Evolutionary conservation across 306 rosid species (phyloP), one percentile per base, ranked within the genome.

Genomic region (Trifolium subterraneum): DNA sequence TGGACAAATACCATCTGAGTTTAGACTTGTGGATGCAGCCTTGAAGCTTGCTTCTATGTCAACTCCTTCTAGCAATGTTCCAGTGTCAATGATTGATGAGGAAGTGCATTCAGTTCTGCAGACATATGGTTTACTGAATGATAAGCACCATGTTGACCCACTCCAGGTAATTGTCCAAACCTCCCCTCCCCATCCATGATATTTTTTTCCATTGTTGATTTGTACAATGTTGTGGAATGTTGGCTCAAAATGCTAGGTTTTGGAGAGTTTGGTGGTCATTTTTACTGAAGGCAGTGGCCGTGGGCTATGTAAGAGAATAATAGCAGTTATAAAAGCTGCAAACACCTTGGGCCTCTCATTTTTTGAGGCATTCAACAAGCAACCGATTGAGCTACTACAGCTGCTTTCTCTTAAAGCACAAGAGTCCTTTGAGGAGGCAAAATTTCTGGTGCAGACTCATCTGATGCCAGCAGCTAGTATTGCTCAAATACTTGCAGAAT

Each of bases 381-480:
- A 87, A 66, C 97, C 98, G 14, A 91, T 89, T 76, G 97, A 93
- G 80, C 84, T 93, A 73, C 88, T 93, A 47, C 98, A 93, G 82
- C 89, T 93, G 48, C 98, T 93, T 70, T 91, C 96, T 59, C 98
- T 93, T 75, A 93, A 93, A 83, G 98, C 98, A 45, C 98, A 93
- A 70, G 98, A 93, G 72, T 91, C 97, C 38, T 93, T 89, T 86
- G 98, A 88, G 85, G 98, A 93, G 88, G 98, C 98, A 58, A 74
- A 82, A 25, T 85, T 89, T 71, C 89, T 91, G 42, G 97, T 93
- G 78, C 93, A 86, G 75, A 88, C 97, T 83, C 94, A 93, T 81
- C 83, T 89, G 27, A 89, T 93, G 96, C 90, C 96, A 44, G 90
- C 97, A 5, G 86, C 97, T 47, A 91, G 86, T 75, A 89, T 91